Conservation (phyloP, 768 basidiomycete species). For the Fomitopsis serialis region DNA sequence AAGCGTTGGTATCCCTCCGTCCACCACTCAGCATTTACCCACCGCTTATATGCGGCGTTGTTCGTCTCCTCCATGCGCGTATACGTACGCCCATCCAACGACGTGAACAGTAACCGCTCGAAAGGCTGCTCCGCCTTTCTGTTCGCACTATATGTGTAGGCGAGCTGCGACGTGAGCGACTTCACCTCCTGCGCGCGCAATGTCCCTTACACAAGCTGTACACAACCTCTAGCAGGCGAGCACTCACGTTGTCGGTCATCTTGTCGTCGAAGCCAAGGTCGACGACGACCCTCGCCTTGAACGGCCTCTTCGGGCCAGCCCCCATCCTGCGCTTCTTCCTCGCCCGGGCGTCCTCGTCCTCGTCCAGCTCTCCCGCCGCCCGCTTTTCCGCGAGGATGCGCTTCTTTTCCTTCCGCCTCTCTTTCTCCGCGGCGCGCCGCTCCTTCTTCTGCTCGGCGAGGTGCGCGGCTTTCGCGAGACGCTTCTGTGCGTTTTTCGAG, state of each 20-base stretch:
- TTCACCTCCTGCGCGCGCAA: conserved; percentile 65
- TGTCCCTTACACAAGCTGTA: neutral
- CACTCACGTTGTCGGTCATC: conserved; percentile 86
- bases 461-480: conserved; percentile 65
- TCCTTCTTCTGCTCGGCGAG: conserved; percentile 62
- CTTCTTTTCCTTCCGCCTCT: conserved; percentile 71
- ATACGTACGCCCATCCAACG: conserved; percentile 67
- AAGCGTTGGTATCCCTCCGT: conserved; percentile 63
- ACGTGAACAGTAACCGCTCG: conserved; percentile 68
- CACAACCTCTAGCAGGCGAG: neutral
- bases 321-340: conserved; percentile 33
- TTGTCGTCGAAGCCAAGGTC: conserved; percentile 91
- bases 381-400: conserved; percentile 52
- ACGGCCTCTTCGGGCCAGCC: conserved; percentile 21
- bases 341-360: conserved; percentile 18
- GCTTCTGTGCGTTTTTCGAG: conserved; percentile 79
- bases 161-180: conserved; percentile 85
- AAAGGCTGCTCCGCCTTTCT: conserved; percentile 69
- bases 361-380: conserved; percentile 58
- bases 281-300: conserved; percentile 64
- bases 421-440: conserved; percentile 73
- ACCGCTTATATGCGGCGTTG: conserved; percentile 69
- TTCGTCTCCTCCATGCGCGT: conserved; percentile 59
- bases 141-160: conserved; percentile 89
- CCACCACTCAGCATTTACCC: conserved; percentile 85